Percentiles rank a stretch among this genome's conserved stretches.
phyloP scores from a whole-genome alignment of 108 stramenopile species.

The Skeletonema grethae region DNA sequence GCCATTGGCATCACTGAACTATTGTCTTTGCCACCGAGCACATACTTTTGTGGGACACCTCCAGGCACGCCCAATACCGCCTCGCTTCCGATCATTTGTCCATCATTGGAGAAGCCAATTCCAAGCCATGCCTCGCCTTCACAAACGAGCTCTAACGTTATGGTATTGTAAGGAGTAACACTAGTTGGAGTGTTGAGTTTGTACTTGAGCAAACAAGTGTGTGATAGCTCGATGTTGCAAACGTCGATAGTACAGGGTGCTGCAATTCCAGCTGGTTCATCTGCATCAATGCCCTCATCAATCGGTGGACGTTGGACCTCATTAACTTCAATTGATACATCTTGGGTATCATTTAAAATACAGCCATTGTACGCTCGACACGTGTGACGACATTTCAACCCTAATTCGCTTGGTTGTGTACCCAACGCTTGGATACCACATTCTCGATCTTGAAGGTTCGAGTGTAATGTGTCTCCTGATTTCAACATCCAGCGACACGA shows the following conservation, averaged over 20 bases:
- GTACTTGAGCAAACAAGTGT: not conserved
- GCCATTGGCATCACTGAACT: conserved; percentile 36
- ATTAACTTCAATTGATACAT: not conserved
- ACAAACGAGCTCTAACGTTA: not conserved
- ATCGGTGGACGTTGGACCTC: not conserved
- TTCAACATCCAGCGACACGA: not conserved
- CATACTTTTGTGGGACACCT: conserved; percentile 39
- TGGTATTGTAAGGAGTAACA: not conserved
- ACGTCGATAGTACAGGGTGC: not conserved
- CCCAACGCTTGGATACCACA: conserved; percentile 18
- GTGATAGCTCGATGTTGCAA: conserved; percentile 2
- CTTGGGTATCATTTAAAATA: not conserved
- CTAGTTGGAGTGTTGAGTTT: not conserved
- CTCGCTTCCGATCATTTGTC: conserved; percentile 20
- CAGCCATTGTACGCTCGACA: conserved; percentile 46
- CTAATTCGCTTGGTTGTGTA: conserved; percentile 29
- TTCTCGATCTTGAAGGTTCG: conserved; percentile 9
- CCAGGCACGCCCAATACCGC: conserved; percentile 34
- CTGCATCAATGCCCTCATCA: not conserved
- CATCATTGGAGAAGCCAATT: conserved; percentile 23
- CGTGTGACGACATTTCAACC: conserved; percentile 24
- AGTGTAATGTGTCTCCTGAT: not conserved
- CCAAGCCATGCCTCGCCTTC: conserved; percentile 27
- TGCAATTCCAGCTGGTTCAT: not conserved
- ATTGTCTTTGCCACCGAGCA: conserved; percentile 12